A percentile compares a stretch with the other conserved stretches of the same genome.
Conservation (phyloP, 1,284 basidiomycete genomes). For the Trichosporon coremiiforme region DNA sequence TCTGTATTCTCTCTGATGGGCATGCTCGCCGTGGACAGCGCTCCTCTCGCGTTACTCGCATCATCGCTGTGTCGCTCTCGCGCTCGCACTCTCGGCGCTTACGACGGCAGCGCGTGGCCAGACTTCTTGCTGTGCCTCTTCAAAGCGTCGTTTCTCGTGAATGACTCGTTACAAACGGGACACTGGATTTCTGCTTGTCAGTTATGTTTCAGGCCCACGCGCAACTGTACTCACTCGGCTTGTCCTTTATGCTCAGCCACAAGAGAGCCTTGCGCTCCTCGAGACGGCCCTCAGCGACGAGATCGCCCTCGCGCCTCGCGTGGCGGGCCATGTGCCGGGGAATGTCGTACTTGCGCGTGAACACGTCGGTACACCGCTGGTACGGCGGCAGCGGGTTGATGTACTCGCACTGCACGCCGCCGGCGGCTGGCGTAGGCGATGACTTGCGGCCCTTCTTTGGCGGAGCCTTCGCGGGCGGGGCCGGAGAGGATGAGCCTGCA, state of each 20-base stretch:
- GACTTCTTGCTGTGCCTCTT: slow-evolving; percentile 53
- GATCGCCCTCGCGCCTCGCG: slow-evolving; percentile 50
- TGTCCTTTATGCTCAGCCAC: slow-evolving; percentile 53
- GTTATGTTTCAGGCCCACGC: neutral
- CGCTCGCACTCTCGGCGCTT: neutral
- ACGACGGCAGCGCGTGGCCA: slow-evolving; percentile 15
- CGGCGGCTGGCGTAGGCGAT: slow-evolving; percentile 26
- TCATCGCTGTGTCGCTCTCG: too few species aligned
- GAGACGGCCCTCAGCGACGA: slow-evolving; percentile 52
- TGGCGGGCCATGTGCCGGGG: slow-evolving; percentile 55
- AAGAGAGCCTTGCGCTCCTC: slow-evolving; percentile 51
- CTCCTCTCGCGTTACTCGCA: too few species aligned
- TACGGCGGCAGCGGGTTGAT: slow-evolving; percentile 53
- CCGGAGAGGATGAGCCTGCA: slow-evolving; percentile 8
- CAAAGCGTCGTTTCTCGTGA: slow-evolving; percentile 40
- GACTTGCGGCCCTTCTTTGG: slow-evolving; percentile 24
- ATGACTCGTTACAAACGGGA: slow-evolving; percentile 1
- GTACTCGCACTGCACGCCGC: slow-evolving; percentile 53
- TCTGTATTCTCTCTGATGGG: neutral
- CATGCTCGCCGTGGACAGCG: too few species aligned
- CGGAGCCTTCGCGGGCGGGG: neutral
- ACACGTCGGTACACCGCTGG: slow-evolving; percentile 52
- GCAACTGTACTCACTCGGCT: slow-evolving; percentile 37
- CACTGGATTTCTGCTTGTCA: slow-evolving; percentile 14
- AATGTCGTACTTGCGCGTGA: slow-evolving; percentile 54